These are phyloP conservation scores for Dalechampia spathulata DNA, from an alignment of 441 rosid species.

Conservation along the genomic window DNA sequence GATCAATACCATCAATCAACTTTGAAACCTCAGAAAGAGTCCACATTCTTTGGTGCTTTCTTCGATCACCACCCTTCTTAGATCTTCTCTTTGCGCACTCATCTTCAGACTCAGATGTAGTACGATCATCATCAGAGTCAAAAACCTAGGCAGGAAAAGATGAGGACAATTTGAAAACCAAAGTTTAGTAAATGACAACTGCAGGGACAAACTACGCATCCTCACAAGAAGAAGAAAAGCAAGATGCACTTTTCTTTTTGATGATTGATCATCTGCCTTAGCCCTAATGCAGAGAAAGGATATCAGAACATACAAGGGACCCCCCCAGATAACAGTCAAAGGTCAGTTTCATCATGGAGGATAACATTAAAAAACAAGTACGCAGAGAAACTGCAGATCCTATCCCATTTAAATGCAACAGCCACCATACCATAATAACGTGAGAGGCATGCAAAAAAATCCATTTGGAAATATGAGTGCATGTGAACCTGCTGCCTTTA, in stretches of 20 bases:
- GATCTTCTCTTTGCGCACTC: conserved; percentile 27
- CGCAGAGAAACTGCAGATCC: neutral
- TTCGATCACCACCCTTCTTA: conserved; percentile 43
- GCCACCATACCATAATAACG: neutral
- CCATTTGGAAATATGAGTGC: neutral
- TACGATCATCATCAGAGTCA: conserved; percentile 34
- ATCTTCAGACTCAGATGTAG: conserved; percentile 54
- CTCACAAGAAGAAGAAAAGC: too few species aligned
- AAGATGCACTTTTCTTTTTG: too few species aligned
- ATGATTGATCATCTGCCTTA: too few species aligned
- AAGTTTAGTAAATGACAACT: neutral
- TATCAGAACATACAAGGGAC: too few species aligned
- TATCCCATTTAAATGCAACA: neutral
- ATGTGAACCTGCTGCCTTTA: neutral
- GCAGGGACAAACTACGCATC: neutral
- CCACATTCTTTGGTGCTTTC: conserved; percentile 93
- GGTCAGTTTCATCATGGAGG: neutral
- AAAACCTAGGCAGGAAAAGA: conserved; percentile 22
- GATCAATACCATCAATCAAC: conserved; percentile 79
- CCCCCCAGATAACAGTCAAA: neutral
- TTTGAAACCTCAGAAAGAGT: conserved; percentile 66
- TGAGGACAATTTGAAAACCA: conserved; percentile 4
- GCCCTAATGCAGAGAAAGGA: too few species aligned
- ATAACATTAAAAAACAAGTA: neutral
- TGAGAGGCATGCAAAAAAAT: neutral